Evolutionary conservation across 495 filamentous ascomycete species (phyloP), one percentile per base, ranked within the genome.

Genomic region (Pseudomonodictys pantanalensis): DNA sequence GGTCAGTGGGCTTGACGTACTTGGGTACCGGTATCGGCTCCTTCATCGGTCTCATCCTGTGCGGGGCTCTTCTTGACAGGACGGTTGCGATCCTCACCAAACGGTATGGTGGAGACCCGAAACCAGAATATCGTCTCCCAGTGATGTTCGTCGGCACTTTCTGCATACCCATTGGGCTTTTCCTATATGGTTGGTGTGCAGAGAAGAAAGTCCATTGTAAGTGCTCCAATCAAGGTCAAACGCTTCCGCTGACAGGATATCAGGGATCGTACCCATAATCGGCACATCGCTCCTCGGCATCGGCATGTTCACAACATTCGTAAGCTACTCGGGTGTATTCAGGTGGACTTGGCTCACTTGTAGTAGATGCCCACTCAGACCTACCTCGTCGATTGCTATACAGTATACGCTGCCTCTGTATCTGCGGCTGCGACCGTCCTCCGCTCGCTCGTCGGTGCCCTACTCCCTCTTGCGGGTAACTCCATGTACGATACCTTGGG

Each of bases 21-120:
- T 70, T 86, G 0, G 80, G 78, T 0, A 68, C 79, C 17, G 79
- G 78, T 1, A 63, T 84, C 11, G 82, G 81, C 1, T 70, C 68
- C 28, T 52, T 81, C n/a, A 41, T 81, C 12, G 78, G 78, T 0
- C 71, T 79, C 0, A 54, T 74, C 22, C 45, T 77, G 2, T 71
- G 67, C 17, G 75, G 71, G 22, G 32, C 41, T 1, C 35, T 73
- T 2, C 70, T 69, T 15, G 75, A 82, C 52, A 29, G 60, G 12
- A 53, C 54, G 6, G 67, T 76, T 4, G 38, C 47, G 5, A 32
- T 47, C 11, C 38, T 58, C 23, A 58, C 35, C 20, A 59, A 57
- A n/a, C 26, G 39, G 3, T 46, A 57, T 15, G 52, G 49, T 2
- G 65, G 65, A n/a, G 28, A 18, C 17, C 0, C 50, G 20, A 68